Evolutionary conservation across 306 rosid species (phyloP), one percentile per base, ranked within the genome.

Genomic region (Geum urbanum): DNA sequence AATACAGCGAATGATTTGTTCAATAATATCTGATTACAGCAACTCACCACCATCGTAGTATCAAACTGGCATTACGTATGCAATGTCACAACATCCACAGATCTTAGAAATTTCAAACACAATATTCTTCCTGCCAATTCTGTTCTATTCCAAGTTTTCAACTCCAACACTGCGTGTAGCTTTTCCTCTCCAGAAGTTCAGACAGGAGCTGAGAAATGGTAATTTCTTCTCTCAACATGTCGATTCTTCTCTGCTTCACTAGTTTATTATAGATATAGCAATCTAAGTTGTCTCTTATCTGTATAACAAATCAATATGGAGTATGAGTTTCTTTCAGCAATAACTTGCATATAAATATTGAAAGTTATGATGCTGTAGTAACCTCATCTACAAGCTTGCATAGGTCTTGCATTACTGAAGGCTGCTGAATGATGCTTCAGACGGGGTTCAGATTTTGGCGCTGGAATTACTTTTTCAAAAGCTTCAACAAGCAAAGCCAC

Each of bases 401-500:
- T 71, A 44, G 73, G 86, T 67, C 83, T 77, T 18, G 83, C 52
- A 41, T 79, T 86, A 37, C 56, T 24, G 75, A 85, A 88, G 63
- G 67, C 80, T 65, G 86, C 68, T 18, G 79, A 65, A 72, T 81
- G 46, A 66, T 82, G 71, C 65, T 20, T 80, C 12, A 40, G 35
- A 59, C 41, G 81, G 13, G 81, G 59, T 74, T 86, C 97, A 55
- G 8, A 84, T 71, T 86, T 85, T 5, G 92, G 85, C 10, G 72
- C 72, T n/a, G 97, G 95, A 62, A 67, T 75, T 14, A 94, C 96
- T 0, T 88, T 64, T 75, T 94, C 97, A 27, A 94, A 94, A 27
- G 99, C 99, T 88, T 86, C 97, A 69, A 94, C 97, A 6, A 94
- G 89, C 59, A 94, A 81, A 19, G 99, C 95, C 56, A 91, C 99